Conservation (phyloP, 1,284 basidiomycete species). For the Austroboletus rostrupii region DNA sequence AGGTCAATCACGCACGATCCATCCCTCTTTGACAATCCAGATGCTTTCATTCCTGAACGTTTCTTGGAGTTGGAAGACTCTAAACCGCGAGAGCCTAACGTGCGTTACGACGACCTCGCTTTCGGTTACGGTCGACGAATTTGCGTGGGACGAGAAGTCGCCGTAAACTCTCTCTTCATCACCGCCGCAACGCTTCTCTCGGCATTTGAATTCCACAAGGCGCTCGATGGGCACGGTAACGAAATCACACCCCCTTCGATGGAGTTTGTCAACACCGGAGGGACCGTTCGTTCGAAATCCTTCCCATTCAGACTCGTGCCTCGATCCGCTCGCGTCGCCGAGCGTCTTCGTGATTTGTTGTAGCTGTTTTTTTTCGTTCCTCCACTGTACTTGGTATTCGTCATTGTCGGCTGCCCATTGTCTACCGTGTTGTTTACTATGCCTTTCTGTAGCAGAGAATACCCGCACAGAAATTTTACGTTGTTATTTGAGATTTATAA, state of each 20-base stretch:
- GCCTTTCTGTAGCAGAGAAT: background rate
- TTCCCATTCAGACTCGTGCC: conserved; percentile 4
- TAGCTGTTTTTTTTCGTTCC: background rate
- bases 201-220: conserved; percentile 17
- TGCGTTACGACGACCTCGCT: conserved; percentile 8
- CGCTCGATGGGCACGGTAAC: background rate
- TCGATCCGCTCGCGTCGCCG: background rate
- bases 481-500: no score
- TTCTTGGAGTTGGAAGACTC: conserved; percentile 13
- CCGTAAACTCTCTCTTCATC: conserved; percentile 17
- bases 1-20: conserved; percentile 12
- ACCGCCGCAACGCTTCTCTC: conserved; percentile 16
- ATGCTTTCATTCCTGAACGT: conserved; percentile 21
- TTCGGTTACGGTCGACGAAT: conserved; percentile 12
- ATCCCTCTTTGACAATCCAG: conserved; percentile 10
- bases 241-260: conserved; percentile 11
- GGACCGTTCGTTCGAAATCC: conserved; percentile 1
- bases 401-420: background rate
- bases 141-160: conserved; percentile 9
- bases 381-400: no score
- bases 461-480: no score
- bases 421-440: background rate
- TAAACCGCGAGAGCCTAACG: background rate
- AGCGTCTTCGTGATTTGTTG: background rate
- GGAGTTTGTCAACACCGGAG: conserved; percentile 8